A percentile compares a stretch with the other conserved stretches of the same genome.
Conservation (phyloP, 306 rosid genomes). For the Fragaria nilgerrensis region DNA sequence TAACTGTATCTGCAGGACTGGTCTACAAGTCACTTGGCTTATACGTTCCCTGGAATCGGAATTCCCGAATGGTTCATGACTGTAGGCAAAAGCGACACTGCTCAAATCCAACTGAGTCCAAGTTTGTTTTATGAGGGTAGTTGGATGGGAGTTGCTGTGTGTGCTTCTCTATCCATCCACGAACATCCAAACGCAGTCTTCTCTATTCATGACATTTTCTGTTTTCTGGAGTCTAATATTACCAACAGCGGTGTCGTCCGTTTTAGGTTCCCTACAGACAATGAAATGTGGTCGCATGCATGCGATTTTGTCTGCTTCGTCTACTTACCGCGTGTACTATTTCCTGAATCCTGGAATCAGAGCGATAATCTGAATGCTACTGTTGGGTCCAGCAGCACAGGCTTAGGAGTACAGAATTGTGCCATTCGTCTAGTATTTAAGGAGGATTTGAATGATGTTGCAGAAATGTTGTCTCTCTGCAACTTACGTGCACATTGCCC, state of each 20-base stretch:
- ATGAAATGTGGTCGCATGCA: background rate
- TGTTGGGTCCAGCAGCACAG: background rate
- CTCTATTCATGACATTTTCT: background rate
- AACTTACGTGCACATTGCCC: background rate
- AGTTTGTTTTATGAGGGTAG: background rate
- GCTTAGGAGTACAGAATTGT: background rate
- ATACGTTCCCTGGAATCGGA: background rate
- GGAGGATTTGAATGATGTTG: background rate
- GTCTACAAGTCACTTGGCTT: background rate
- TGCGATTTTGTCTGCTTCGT: background rate
- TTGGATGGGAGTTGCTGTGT: constrained; percentile 7
- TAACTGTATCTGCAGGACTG: background rate
- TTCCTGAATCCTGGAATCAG: background rate
- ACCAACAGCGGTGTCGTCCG: background rate
- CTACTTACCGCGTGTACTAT: background rate
- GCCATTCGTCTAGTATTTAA: background rate
- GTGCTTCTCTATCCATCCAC: background rate
- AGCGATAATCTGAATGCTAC: background rate
- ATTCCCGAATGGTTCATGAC: constrained; percentile 6
- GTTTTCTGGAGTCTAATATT: background rate
- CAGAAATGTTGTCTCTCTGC: background rate
- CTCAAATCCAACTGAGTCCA: background rate
- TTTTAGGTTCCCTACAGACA: too few relatives aligned
- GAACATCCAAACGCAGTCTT: background rate
- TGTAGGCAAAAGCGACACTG: background rate